Evolutionary conservation across 768 basidiomycete genomes (phyloP).

Genomic region (Auriscalpium microsporum): DNA sequence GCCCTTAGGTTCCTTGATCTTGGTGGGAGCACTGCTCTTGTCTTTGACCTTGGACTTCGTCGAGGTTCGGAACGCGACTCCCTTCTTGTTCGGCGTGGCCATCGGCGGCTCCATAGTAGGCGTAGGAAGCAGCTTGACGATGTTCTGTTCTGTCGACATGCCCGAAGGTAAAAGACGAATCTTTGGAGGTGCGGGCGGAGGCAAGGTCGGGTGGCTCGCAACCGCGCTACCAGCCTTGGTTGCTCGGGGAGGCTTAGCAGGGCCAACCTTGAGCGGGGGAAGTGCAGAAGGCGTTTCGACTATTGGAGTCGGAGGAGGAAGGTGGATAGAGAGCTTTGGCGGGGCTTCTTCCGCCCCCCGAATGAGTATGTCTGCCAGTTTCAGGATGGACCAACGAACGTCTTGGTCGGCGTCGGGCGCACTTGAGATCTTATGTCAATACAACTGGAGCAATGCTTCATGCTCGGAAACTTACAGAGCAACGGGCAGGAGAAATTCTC

Average conservation of each 20-base stretch:
- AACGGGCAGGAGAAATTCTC: constrained; percentile 76
- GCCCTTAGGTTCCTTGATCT: constrained; percentile 45
- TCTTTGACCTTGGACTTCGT: constrained; percentile 7
- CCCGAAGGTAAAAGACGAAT: constrained; percentile 32
- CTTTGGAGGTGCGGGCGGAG: constrained; percentile 37
- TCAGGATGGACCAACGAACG: constrained; percentile 85
- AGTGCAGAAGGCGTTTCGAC: constrained; percentile 49
- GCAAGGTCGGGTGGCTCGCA: constrained; percentile 22
- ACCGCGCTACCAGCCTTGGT: constrained; percentile 29
- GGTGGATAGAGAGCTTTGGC: constrained; percentile 81
- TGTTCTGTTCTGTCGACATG: constrained; percentile 14
- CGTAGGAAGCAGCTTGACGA: constrained; percentile 24
- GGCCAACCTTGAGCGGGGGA: constrained; percentile 40
- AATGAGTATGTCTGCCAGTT: constrained; percentile 83
- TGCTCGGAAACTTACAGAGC: constrained; percentile 48
- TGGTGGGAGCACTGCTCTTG: constrained; percentile 1
- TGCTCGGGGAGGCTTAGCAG: constrained; percentile 21
- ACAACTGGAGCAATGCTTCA: background rate
- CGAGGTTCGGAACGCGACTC: background rate
- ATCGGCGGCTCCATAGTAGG: background rate
- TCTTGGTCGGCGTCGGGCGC: constrained; percentile 75
- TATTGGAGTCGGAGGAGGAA: constrained; percentile 61
- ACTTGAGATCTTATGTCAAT: constrained; percentile 27
- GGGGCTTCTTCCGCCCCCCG: constrained; percentile 74
- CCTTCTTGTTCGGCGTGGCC: constrained; percentile 4